Evolutionary conservation across 129 eudicot genomes (phyloP), one percentile per base, ranked within the genome.

Genomic region (Flaveria sonorensis): DNA sequence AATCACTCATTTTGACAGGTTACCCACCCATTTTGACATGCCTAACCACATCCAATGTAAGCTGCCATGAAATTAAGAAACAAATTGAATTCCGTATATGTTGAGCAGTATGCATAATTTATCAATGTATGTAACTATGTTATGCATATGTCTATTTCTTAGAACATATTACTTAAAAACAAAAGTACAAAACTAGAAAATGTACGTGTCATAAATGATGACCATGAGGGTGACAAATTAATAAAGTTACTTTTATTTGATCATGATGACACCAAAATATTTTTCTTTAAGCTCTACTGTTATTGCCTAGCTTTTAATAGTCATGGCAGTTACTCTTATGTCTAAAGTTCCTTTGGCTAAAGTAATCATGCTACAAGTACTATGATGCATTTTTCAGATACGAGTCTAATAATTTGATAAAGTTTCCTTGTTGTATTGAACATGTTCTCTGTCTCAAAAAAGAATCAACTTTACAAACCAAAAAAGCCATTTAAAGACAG

Each of bases 401-500:
- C 63, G 11, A 20, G 32, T 57, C 21, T 57, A 57, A 57, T 57
- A 20, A 21, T 21, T 21, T 23, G 67, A 60, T 60, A 60, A 60
- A 50, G 8, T 50, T 50, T 15, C 56, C n/a, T 50, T 50, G 56
- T 12, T 50, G 6, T 50, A 50, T 50, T 50, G 18, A 50, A 50
- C 19, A 50, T 50, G 56, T 50, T 50, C 56, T 50, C 56, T 50
- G 19, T 50, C 18, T 20, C n/a, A 50, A 5, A 50, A 50, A 50
- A 60, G 67, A 60, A 60, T 60, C 67, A 60, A 24, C 39, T 60
- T 60, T 60, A 60, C 39, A 60, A 12, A 60, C 67, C 67, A 60
- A 61, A 59, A 59, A 26, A 12, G 67, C 8, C 42, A 61, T 12
- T 61, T 24, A 26, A 26, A 61, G 67, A 61, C 19, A 61, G 4